A percentile compares a stretch with the other conserved stretches of the same genome.
phyloP scores from a whole-genome alignment of 805 yeast species.

The Cyberlindnera veronae region DNA sequence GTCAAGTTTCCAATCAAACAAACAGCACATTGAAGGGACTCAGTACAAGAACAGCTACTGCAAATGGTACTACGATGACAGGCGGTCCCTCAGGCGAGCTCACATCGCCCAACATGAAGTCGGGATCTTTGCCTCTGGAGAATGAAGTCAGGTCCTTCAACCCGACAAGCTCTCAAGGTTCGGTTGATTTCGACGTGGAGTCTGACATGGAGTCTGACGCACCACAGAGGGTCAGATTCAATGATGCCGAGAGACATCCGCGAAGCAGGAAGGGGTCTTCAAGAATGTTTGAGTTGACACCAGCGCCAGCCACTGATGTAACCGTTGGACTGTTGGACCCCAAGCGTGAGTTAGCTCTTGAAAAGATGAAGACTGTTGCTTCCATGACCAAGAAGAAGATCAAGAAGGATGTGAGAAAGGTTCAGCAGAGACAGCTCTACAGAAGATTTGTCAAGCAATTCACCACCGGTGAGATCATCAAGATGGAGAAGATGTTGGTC shows the following conservation, averaged over 20 bases:
- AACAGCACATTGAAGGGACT: neutral
- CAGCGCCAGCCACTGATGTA: slow-evolving; percentile 7
- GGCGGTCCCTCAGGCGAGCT: too few relatives aligned
- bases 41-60: too few relatives aligned
- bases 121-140: too few relatives aligned
- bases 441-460: slow-evolving; percentile 32
- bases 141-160: too few relatives aligned
- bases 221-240: slow-evolving; percentile 2
- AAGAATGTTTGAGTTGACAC: slow-evolving; percentile 7
- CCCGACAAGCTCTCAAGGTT: neutral
- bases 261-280: neutral
- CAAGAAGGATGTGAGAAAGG: slow-evolving; percentile 12
- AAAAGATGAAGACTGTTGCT: slow-evolving; percentile 25
- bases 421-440: slow-evolving; percentile 21
- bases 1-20: neutral
- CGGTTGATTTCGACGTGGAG: neutral
- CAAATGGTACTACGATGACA: too few relatives aligned
- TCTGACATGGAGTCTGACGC: neutral
- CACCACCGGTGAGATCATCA: slow-evolving; percentile 58
- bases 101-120: too few relatives aligned
- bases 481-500: slow-evolving; percentile 67
- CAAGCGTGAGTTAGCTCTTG: slow-evolving; percentile 18
- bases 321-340: slow-evolving; percentile 13
- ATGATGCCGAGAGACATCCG: neutral
- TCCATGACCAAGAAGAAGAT: slow-evolving; percentile 20